Conservation (phyloP, 768 basidiomycete species). For the Austroboletus eburneus region DNA sequence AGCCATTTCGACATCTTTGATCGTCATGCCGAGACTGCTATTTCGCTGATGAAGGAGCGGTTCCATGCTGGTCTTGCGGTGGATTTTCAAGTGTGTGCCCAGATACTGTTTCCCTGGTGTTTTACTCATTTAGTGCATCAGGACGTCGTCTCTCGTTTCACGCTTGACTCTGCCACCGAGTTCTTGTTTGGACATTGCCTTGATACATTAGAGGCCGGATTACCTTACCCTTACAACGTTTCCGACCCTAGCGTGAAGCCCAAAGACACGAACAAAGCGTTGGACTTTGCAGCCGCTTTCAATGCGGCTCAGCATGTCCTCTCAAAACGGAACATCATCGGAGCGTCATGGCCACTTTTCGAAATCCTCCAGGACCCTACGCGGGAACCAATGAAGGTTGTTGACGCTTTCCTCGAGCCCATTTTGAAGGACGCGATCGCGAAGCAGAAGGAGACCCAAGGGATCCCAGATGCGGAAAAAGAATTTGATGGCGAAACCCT, state of each 20-base stretch:
- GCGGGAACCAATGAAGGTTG: slow-evolving; percentile 46
- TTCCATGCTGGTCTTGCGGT: slow-evolving; percentile 47
- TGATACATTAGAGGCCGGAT: slow-evolving; percentile 44
- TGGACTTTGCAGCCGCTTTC: slow-evolving; percentile 48
- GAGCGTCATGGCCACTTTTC: slow-evolving; percentile 49
- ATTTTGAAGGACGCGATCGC: slow-evolving; percentile 41
- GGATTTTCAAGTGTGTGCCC: slow-evolving; percentile 49
- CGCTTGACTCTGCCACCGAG: slow-evolving; percentile 62
- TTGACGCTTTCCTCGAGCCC: slow-evolving; percentile 50
- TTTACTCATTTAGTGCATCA: slow-evolving; percentile 13
- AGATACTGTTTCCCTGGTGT: not conserved
- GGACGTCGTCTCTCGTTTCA: slow-evolving; percentile 60
- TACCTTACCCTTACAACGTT: slow-evolving; percentile 50
- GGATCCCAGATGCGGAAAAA: slow-evolving; percentile 17
- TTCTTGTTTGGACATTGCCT: slow-evolving; percentile 62
- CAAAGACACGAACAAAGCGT: slow-evolving; percentile 30
- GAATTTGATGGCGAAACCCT: slow-evolving; percentile 43
- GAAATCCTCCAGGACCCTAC: slow-evolving; percentile 47
- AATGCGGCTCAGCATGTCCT: slow-evolving; percentile 42
- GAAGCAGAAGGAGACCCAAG: slow-evolving; percentile 31
- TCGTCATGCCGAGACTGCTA: slow-evolving; percentile 43
- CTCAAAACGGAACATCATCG: slow-evolving; percentile 34
- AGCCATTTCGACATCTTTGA: slow-evolving; percentile 61
- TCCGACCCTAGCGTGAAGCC: slow-evolving; percentile 13
- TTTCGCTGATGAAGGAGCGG: slow-evolving; percentile 44